These are phyloP conservation scores for Lathyrus sativus DNA, from an alignment of 306 rosid genomes.

Conservation along the genomic window DNA sequence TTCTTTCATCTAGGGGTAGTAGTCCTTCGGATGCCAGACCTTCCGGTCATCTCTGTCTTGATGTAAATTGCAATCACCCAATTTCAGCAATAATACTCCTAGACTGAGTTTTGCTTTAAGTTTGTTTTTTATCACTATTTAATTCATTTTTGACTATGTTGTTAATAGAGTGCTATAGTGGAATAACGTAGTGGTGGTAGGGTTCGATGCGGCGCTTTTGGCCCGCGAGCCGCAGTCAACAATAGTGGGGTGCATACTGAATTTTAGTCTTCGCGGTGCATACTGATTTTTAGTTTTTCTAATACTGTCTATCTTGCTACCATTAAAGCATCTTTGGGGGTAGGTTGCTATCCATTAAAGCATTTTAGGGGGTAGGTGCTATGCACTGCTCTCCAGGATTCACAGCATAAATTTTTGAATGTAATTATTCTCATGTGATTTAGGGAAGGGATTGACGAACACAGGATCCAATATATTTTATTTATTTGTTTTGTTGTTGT, in stretches of 20 bases:
- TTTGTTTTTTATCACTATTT: constrained; percentile 16
- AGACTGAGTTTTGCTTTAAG: neutral
- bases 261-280: no score
- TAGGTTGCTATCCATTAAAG: no score
- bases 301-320: no score
- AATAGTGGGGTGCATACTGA: no score
- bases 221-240: no score
- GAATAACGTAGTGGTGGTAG: no score
- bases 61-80: neutral
- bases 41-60: constrained; percentile 2
- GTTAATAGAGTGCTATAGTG: no score
- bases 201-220: no score
- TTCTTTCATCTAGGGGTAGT: neutral
- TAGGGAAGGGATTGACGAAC: neutral
- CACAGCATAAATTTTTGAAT: neutral
- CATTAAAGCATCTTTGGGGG: no score
- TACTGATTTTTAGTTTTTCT: no score
- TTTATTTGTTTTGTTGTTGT: neutral
- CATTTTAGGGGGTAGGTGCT: no score
- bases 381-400: no score
- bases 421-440: neutral
- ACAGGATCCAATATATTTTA: neutral
- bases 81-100: constrained; percentile 9
- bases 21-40: neutral
- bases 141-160: neutral